These are phyloP conservation scores for Gnaphalium uliginosum DNA, from an alignment of 129 eudicot species.

Conservation along the genomic window DNA sequence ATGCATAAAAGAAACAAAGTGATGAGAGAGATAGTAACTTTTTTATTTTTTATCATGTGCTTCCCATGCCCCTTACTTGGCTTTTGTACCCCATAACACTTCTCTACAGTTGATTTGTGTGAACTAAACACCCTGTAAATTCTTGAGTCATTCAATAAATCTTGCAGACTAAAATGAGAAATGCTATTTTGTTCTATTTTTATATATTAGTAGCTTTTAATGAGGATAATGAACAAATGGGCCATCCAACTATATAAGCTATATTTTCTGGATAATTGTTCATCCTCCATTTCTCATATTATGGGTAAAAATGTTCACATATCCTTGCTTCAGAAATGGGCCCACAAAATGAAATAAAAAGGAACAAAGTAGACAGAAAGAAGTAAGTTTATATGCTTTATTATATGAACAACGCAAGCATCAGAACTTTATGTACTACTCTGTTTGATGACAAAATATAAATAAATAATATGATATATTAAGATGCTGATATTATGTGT, in stretches of 20 bases:
- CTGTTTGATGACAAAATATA: conserved; percentile 13
- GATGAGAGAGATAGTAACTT: conserved; percentile 27
- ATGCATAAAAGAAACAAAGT: conserved; percentile 37
- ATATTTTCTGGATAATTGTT: background rate
- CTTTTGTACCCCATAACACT: conserved; percentile 30
- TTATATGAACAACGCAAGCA: conserved; percentile 24
- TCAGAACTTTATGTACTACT: conserved; percentile 27
- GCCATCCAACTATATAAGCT: background rate
- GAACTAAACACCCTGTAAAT: conserved; percentile 8
- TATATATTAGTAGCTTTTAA: background rate
- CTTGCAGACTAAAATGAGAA: background rate
- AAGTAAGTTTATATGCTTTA: conserved; percentile 14
- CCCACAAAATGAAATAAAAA: conserved; percentile 17
- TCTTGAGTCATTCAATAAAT: background rate
- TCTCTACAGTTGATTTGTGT: conserved; percentile 28
- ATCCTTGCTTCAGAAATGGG: conserved; percentile 8
- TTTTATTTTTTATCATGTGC: conserved; percentile 34
- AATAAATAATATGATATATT: background rate
- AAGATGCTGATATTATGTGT: background rate
- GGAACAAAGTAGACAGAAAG: conserved; percentile 4
- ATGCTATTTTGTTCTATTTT: no score
- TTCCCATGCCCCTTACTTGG: conserved; percentile 34
- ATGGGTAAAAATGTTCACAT: background rate
- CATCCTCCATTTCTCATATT: background rate
- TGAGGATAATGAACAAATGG: background rate